phyloP scores from a whole-genome alignment of 2,329 filamentous ascomycete species.

The Boeremia exigua region DNA sequence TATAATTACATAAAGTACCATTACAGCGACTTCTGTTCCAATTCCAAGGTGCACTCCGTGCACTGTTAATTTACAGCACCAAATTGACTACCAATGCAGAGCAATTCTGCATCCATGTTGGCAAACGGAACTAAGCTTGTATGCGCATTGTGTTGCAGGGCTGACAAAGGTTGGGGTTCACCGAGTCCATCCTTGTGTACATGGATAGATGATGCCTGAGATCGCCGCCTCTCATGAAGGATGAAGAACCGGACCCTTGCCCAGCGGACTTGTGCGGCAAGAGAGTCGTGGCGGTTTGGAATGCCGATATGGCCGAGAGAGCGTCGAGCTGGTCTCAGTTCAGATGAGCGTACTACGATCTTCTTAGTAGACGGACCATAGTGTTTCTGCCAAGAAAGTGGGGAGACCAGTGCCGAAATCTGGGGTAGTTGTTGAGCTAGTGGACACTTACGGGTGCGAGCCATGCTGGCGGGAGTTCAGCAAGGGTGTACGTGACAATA shows the following conservation, averaged over 20 bases:
- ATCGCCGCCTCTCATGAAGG: neutral
- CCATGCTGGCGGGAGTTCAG: slow-evolving; percentile 13
- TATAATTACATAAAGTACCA: too few relatives aligned
- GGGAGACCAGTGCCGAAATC: neutral
- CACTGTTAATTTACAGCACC: neutral
- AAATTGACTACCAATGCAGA: neutral
- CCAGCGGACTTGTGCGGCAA: slow-evolving; percentile 28
- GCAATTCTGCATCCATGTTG: neutral
- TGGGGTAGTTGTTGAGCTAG: neutral
- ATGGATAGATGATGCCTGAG: neutral
- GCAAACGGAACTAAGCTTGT: neutral
- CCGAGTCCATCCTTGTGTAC: neutral
- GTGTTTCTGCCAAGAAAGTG: neutral
- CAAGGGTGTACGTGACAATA: neutral
- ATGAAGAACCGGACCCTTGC: slow-evolving; percentile 13
- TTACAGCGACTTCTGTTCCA: too few relatives aligned
- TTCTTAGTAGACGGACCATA: slow-evolving; percentile 6
- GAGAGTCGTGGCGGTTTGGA: slow-evolving; percentile 22
- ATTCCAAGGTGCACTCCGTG: too few relatives aligned
- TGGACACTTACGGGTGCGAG: slow-evolving; percentile 24
- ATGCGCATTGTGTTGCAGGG: neutral
- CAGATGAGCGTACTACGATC: slow-evolving; percentile 7
- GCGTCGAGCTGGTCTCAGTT: slow-evolving; percentile 7
- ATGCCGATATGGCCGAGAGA: slow-evolving; percentile 25
- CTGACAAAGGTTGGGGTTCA: neutral